Evolutionary conservation across 805 yeast species (phyloP), one percentile per base, ranked within the genome.

Genomic region (Saccharomycopsis sp.): DNA sequence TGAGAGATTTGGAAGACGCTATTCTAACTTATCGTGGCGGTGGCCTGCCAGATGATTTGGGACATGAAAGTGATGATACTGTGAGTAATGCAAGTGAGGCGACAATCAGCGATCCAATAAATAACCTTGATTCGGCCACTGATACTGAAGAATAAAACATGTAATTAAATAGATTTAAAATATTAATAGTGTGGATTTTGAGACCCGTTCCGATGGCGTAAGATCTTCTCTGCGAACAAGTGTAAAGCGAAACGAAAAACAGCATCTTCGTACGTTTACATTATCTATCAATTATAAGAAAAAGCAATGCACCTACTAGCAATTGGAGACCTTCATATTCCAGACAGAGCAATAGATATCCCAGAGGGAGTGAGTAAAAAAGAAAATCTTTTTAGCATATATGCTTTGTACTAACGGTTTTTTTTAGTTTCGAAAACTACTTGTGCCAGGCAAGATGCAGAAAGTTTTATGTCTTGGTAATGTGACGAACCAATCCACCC

Each of bases 391-490:
- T 50, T 24, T 14, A 29, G 14, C 24, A 20, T 20, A 32, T 36
- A n/a, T 9, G 13, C 5, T 39, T 45, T 45, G 50, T 51, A 29
- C 39, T 38, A 39, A 40, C 17, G 51, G 44, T 13, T 38, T 41
- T 21, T 40, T 37, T 1, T 70, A 83, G 71, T 88, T 93, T 65
- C 72, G 71, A 50, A 84, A 82, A 57, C 72, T 93, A 33, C 68
- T 93, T 34, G 74, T 79, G 13, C 95, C 97, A 23, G 90, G 85
- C 29, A 88, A 85, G 61, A 86, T 93, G 40, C 75, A 85, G 17
- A 89, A 85, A 58, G 95, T 89, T 2, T 67, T 87, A 38, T 78
- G 95, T 54, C 65, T 87, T 8, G 98, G 97, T 0, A 93, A 90
- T 60, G 74, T 84, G 41, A 80, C 88, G 4, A 77, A 75, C 46